A percentile compares a stretch with the other conserved stretches of the same genome.
phyloP scores from a whole-genome alignment of 202 grass and related monocot species.

The Dendrocalamus latiflorus region DNA sequence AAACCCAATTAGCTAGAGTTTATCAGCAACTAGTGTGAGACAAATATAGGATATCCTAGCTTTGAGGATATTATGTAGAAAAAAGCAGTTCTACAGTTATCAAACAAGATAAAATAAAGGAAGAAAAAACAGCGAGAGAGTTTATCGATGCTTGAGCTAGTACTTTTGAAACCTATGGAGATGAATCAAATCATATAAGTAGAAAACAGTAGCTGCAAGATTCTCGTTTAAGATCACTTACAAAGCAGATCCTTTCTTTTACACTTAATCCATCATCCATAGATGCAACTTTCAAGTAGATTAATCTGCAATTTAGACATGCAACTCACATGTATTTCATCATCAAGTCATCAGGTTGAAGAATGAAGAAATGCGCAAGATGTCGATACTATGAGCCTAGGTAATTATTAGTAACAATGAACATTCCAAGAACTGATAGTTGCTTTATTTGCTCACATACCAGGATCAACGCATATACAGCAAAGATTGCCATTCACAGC shows the following conservation, averaged over 20 bases:
- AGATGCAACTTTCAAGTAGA: constrained; percentile 87
- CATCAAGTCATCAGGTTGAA: background rate
- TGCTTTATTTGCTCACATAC: background rate
- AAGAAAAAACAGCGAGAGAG: background rate
- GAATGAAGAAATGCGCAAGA: background rate
- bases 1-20: background rate
- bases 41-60: constrained; percentile 6
- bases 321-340: constrained; percentile 23
- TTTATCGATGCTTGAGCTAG: background rate
- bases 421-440: constrained; percentile 2
- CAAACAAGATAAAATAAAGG: too few species aligned
- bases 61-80: background rate
- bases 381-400: background rate
- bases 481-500: background rate
- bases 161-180: background rate
- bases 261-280: constrained; percentile 85
- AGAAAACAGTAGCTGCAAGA: background rate
- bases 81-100: too few species aligned
- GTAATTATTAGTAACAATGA: background rate
- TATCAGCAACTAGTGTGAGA: background rate
- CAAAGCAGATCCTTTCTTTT: constrained; percentile 93
- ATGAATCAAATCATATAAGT: constrained; percentile 26
- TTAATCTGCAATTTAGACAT: constrained; percentile 60
- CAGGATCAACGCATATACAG: too few species aligned
- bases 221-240: constrained; percentile 47